Conservation (phyloP, 805 yeast species). For the Spathaspora gorwiae region DNA sequence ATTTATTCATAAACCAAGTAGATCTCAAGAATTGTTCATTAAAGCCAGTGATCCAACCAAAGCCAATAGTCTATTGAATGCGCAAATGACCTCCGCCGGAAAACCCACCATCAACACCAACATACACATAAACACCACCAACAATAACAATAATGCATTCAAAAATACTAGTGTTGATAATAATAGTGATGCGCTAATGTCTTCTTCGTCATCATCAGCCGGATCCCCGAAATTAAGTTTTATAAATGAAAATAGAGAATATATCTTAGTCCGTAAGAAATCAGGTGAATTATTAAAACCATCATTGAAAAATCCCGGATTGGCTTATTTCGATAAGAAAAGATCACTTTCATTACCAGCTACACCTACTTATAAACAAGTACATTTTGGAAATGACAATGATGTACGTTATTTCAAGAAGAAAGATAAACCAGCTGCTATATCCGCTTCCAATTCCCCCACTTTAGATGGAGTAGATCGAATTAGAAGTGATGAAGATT, state of each 20-base stretch:
- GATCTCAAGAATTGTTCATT: conserved; percentile 27
- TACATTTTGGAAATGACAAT: conserved; percentile 68
- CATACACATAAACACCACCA: not conserved
- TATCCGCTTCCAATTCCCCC: conserved; percentile 67
- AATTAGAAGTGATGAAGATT: conserved; percentile 12
- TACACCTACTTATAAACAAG: conserved; percentile 63
- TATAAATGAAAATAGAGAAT: conserved; percentile 2
- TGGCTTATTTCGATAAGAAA: conserved; percentile 23
- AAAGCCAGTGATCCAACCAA: conserved; percentile 28
- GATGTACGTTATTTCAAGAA: conserved; percentile 72
- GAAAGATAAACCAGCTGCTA: conserved; percentile 72
- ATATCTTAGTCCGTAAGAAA: conserved; percentile 65
- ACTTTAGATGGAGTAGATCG: conserved; percentile 15
- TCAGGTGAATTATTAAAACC: conserved; percentile 84
- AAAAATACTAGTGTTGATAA: too few relatives aligned
- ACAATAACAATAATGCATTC: not conserved
- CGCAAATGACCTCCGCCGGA: conserved; percentile 10
- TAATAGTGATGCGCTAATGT: not conserved
- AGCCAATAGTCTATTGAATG: conserved; percentile 22
- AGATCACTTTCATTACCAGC: conserved; percentile 36
- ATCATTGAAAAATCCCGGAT: conserved; percentile 51
- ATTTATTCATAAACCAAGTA: conserved; percentile 36
- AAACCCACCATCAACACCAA: not conserved
- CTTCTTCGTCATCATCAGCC: conserved; percentile 7
- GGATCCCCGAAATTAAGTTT: conserved; percentile 2